phyloP scores from a whole-genome alignment of 2,329 filamentous ascomycete species.

The Metarhizium rileyi region DNA sequence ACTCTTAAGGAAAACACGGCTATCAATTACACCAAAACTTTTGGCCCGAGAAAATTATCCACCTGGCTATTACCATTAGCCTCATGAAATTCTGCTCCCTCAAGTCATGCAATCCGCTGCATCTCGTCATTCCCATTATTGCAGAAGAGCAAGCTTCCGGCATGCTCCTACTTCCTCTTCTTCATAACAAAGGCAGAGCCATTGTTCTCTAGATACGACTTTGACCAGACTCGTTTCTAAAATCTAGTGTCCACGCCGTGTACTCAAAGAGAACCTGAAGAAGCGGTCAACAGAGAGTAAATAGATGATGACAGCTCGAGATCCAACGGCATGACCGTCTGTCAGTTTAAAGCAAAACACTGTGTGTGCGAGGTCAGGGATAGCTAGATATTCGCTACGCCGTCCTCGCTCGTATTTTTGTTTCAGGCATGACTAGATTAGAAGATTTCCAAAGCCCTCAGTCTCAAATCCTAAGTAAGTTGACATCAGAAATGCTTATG shows the following conservation, averaged over 20 bases:
- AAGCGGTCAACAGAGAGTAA: background rate
- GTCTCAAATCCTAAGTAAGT: slow-evolving; percentile 34
- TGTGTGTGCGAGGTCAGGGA: slow-evolving; percentile 31
- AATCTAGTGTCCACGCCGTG: slow-evolving; percentile 6
- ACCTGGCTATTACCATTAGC: background rate
- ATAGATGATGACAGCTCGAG: background rate
- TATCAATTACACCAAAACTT: background rate
- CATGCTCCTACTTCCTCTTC: background rate
- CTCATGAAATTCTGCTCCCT: background rate
- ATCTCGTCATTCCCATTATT: background rate
- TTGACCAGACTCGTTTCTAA: slow-evolving; percentile 6
- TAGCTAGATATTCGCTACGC: slow-evolving; percentile 27
- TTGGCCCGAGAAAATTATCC: background rate
- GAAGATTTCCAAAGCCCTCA: background rate
- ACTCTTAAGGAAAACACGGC: background rate
- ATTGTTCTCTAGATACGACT: background rate
- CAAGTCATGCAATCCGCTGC: background rate
- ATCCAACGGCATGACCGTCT: background rate
- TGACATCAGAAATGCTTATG: slow-evolving; percentile 49
- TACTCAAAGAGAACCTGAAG: slow-evolving; percentile 1
- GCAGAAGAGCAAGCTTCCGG: background rate
- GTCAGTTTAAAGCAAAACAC: background rate
- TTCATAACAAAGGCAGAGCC: background rate
- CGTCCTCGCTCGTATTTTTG: slow-evolving; percentile 35
- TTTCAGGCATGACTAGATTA: background rate